Conservation (phyloP, 148 eudicot genomes). For the Camellia granthamiana region DNA sequence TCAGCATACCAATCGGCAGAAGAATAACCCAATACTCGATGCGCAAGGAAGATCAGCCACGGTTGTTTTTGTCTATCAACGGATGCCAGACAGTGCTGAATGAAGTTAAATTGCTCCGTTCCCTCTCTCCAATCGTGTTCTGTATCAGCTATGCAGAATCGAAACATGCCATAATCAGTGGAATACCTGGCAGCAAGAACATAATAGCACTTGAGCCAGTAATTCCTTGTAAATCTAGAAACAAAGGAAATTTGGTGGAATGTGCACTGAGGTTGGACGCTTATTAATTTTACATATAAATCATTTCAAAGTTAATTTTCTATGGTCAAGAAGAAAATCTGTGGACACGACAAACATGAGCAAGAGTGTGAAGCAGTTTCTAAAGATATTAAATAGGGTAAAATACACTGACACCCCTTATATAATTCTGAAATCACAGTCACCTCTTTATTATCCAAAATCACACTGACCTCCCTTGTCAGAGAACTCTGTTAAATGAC, state of each 20-base stretch:
- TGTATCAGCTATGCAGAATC: conserved; percentile 85
- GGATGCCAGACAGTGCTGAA: conserved; percentile 80
- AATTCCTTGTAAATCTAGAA: neutral
- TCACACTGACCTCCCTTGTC: no score
- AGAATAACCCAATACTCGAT: conserved; percentile 89
- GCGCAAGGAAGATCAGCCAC: conserved; percentile 88
- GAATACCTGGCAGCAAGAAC: conserved; percentile 52
- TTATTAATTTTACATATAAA: neutral
- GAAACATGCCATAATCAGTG: conserved; percentile 94
- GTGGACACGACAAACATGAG: neutral
- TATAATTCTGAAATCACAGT: no score
- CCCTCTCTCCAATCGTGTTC: conserved; percentile 97
- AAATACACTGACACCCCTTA: no score
- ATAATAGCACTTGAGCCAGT: neutral
- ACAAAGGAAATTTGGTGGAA: no score
- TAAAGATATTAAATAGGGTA: neutral
- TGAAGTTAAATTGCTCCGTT: conserved; percentile 76
- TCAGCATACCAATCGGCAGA: conserved; percentile 48
- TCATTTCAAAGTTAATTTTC: neutral
- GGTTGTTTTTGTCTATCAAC: conserved; percentile 90
- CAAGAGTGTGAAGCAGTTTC: neutral
- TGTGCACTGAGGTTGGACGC: no score
- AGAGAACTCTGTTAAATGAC: no score
- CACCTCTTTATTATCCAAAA: no score
- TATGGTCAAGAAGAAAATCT: neutral